These are phyloP conservation scores for Cercospora citrullina DNA, from an alignment of 2,329 filamentous ascomycete species.

Conservation along the genomic window DNA sequence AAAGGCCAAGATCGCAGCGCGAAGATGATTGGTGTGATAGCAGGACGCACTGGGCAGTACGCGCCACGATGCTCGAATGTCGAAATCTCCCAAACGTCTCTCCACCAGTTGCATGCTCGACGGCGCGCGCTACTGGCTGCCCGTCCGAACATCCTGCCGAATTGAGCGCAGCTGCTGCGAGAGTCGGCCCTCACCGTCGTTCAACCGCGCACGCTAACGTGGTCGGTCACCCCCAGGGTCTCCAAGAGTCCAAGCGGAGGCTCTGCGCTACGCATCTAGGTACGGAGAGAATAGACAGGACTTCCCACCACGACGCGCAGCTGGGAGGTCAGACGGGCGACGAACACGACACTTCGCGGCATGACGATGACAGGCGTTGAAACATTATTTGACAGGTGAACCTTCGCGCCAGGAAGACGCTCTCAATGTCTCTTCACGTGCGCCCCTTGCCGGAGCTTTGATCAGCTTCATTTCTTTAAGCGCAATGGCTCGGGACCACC, in stretches of 20 bases:
- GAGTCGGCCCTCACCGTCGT: conserved; percentile 12
- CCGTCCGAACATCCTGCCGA: background rate
- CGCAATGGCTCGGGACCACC: conserved; percentile 28
- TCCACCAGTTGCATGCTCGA: conserved; percentile 6
- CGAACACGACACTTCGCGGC: background rate
- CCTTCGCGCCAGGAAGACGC: background rate
- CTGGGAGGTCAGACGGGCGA: background rate
- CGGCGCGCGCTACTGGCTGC: background rate
- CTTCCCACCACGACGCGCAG: background rate
- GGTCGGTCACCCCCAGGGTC: background rate
- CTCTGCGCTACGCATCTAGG: background rate
- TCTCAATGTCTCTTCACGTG: conserved; percentile 16
- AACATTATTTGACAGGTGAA: background rate
- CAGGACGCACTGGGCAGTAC: background rate
- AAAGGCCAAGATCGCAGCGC: background rate
- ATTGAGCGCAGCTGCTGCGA: background rate
- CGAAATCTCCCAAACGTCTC: conserved; percentile 15
- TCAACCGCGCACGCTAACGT: background rate
- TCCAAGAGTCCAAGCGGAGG: background rate
- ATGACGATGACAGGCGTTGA: background rate
- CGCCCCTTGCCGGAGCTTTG: conserved; percentile 28
- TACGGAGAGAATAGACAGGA: background rate
- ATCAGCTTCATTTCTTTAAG: conserved; percentile 34
- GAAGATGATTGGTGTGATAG: background rate
- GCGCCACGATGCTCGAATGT: conserved; percentile 7